Evolutionary conservation across 192 early-diverging fungal species (phyloP), one percentile per base, ranked within the genome.

Genomic region (Podila clonocystis): DNA sequence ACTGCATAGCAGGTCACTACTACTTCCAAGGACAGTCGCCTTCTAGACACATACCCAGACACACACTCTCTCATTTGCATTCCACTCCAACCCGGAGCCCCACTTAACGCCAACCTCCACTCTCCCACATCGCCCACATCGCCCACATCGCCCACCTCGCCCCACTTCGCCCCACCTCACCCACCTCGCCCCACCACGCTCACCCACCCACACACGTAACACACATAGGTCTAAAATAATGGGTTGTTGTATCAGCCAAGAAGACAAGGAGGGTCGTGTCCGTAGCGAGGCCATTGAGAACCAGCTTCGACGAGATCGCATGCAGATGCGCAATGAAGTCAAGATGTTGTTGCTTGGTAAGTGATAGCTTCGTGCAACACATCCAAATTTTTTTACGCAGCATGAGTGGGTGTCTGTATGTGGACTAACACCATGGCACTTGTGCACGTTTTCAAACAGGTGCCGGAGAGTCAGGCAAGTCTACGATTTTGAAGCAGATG

Each of bases 401-500:
- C 24, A 50, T 20, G 8, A 7, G 11, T 50, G 15, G 5, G 4
- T 50, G 5, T 20, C 49, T 50, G 49, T 55, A n/a, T 0, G 52
- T 22, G 19, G n/a, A 7, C 24, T 22, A 4, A n/a, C 9, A 45
- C 68, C 30, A 30, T 2, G 57, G 38, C 24, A 34, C 29, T 65
- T 9, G 15, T 77, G 5, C 36, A 50, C 67, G 9, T 50, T 31
- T 26, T 33, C 61, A 50, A 50, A 63, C 72, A 94, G 94, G 94
- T 77, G 95, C 97, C 48, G 97, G 97, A 72, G 97, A 99, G 85
- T 98, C 97, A 11, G 97, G 97, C 63, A 99, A 99, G 85, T 94
- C 92, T 50, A 99, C 97, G 26, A 96, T 99, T 75, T 86, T 99
- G 65, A 99, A 99, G 84, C 97, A 99, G 82, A 97, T 99, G 96